Conservation (phyloP, 331 rosid genomes). For the Dryas integrifolia region DNA sequence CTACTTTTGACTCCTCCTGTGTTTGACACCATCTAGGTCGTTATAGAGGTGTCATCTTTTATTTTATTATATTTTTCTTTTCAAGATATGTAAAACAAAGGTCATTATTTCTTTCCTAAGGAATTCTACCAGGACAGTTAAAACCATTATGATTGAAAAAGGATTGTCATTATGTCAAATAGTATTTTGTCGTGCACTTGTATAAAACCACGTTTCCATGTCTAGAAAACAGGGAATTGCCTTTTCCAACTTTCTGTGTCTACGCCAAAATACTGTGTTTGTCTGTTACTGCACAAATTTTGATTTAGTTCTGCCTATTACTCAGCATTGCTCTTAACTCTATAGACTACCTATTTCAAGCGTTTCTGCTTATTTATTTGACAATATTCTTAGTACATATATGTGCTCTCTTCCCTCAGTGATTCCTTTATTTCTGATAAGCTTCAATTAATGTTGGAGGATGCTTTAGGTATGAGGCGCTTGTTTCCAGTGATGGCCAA, state of each 20-base stretch:
- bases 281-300: background rate
- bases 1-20: background rate
- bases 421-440: constrained; percentile 21
- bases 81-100: background rate
- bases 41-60: background rate
- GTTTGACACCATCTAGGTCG: background rate
- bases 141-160: background rate
- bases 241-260: too few relatives aligned
- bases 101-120: background rate
- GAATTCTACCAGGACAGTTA: background rate
- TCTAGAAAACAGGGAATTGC: too few relatives aligned
- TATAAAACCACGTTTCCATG: too few relatives aligned
- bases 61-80: background rate
- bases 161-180: background rate
- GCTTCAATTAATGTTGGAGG: constrained; percentile 26
- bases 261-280: too few relatives aligned
- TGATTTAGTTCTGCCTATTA: background rate
- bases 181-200: too few relatives aligned
- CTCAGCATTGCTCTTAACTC: background rate
- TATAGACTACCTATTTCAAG: background rate
- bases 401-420: background rate
- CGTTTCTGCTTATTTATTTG: background rate
- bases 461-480: constrained; percentile 63
- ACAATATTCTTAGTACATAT: background rate
- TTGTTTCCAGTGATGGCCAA: constrained; percentile 46